Evolutionary conservation across 2,329 filamentous ascomycete genomes (phyloP), one percentile per base, ranked within the genome.

Genomic region (Thermothelomyces thermophilus): DNA sequence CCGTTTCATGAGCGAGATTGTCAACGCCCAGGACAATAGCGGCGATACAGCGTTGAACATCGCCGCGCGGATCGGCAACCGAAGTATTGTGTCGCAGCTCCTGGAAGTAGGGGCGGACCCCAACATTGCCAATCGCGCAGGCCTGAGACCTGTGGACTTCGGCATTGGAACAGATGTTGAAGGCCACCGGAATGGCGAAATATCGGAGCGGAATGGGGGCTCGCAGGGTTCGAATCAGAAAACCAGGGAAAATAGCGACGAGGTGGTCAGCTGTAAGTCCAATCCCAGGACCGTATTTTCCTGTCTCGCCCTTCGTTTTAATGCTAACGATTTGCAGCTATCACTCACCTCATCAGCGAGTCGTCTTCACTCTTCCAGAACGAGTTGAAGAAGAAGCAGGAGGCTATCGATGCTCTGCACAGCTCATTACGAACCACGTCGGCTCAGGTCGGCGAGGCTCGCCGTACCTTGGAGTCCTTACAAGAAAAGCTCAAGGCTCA

Each of bases 11-110:
- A 88, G 86, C 42, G 90, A 97, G 64, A 94, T 98, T 66, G 91
- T 98, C 53, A 97, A 98, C 61, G 86, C 90, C 0, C 87, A 91
- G 61, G 93, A 98, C 67, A 90, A 90, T 61, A 86, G 87, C 30
- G 93, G 93, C 0, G 95, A 98, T 63, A 98, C 93, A 0, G 93
- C 93, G 0, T 74, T 98, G 17, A 96, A 96, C 59, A 84, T 97
- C 55, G 93, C 91, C 2, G 90, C 93, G 1, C 79, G 93, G 54
- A 95, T 96, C 58, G 89, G 90, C 19, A 97, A 95, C 64, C 79
- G 86, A 48, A 94, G 89, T 61, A 95, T 98, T 60, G 95, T 97
- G 51, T 91, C 90, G n/a, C 93, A 98, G 64, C 74, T 98, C 28
- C 75, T 97, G 10, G 93, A 98, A 68, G 90, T 98, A 37, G 90